A percentile compares a stretch with the other conserved stretches of the same genome.
These are phyloP conservation scores for Microcos paniculata DNA, from an alignment of 345 rosid species.

Conservation along the genomic window DNA sequence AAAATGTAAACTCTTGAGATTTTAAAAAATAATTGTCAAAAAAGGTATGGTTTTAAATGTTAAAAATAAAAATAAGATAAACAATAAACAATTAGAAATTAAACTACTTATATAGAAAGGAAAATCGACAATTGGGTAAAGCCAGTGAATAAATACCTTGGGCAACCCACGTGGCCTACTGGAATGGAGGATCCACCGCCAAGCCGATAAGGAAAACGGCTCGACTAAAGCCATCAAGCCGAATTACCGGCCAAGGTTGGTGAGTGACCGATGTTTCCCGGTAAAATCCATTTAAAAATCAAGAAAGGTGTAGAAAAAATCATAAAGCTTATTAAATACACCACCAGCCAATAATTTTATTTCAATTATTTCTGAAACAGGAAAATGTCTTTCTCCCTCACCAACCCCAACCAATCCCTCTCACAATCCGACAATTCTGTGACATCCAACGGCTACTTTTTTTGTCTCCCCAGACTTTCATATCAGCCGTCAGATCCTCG, in stretches of 20 bases:
- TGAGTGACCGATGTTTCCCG: slow-evolving; percentile 32
- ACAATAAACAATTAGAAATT: too few relatives aligned
- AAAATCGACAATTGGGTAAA: too few relatives aligned
- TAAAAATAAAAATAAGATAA: background rate
- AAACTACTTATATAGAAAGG: too few relatives aligned
- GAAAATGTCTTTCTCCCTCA: slow-evolving; percentile 30
- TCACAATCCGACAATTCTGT: background rate
- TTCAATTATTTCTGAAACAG: background rate
- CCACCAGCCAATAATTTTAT: background rate
- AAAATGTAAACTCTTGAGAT: too few relatives aligned
- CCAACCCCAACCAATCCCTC: slow-evolving; percentile 29
- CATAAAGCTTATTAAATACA: background rate
- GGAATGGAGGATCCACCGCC: background rate
- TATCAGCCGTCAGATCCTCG: background rate
- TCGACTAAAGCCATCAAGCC: slow-evolving; percentile 25
- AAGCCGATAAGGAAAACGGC: background rate
- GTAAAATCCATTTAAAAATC: background rate
- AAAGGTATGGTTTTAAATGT: too few relatives aligned
- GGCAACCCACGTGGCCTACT: background rate
- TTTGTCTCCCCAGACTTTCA: background rate
- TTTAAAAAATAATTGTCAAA: too few relatives aligned
- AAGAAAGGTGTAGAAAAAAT: background rate
- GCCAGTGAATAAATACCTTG: background rate
- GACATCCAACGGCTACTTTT: slow-evolving; percentile 21
- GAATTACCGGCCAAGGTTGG: slow-evolving; percentile 36